Conservation (phyloP, 768 basidiomycete genomes). For the Clathrus columnatus region DNA sequence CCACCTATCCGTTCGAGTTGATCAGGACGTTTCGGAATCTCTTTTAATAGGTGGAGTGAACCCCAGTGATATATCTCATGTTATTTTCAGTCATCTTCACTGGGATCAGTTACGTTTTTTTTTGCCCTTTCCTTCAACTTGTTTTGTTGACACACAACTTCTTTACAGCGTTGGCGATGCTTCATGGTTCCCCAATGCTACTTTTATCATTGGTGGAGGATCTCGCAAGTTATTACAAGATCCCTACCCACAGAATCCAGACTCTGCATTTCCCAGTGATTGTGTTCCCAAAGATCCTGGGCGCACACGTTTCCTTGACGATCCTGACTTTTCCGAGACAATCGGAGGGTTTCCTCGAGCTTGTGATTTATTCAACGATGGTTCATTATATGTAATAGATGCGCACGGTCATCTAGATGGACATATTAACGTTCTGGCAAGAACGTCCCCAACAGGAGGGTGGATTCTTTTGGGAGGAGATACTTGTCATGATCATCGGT, state of each 20-base stretch:
- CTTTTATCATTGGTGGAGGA: slow-evolving; percentile 11
- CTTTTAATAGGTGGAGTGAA: slow-evolving; percentile 12
- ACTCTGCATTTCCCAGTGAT: slow-evolving; percentile 18
- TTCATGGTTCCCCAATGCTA: slow-evolving; percentile 8
- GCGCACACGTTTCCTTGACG: slow-evolving; percentile 33
- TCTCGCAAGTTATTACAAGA: neutral
- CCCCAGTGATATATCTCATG: neutral
- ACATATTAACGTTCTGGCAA: slow-evolving; percentile 44
- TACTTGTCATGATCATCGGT: slow-evolving; percentile 45
- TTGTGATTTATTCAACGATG: slow-evolving; percentile 47
- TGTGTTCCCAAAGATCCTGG: slow-evolving; percentile 28
- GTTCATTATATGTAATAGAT: slow-evolving; percentile 49
- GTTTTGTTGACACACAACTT: no score
- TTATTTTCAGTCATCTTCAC: slow-evolving; percentile 12
- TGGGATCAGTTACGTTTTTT: slow-evolving; percentile 15
- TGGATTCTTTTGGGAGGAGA: slow-evolving; percentile 53
- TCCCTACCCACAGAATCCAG: slow-evolving; percentile 7
- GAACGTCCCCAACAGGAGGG: slow-evolving; percentile 43
- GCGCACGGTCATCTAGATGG: slow-evolving; percentile 48
- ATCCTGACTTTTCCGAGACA: slow-evolving; percentile 25
- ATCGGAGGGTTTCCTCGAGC: slow-evolving; percentile 44
- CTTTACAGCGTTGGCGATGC: slow-evolving; percentile 17
- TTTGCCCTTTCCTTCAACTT: no score
- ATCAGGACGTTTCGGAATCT: slow-evolving; percentile 8
- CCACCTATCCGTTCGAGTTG: neutral